A percentile compares a stretch with the other conserved stretches of the same genome.
Conservation (phyloP, 2,329 filamentous ascomycete genomes). For the Graphiopsis chlorocephala region DNA sequence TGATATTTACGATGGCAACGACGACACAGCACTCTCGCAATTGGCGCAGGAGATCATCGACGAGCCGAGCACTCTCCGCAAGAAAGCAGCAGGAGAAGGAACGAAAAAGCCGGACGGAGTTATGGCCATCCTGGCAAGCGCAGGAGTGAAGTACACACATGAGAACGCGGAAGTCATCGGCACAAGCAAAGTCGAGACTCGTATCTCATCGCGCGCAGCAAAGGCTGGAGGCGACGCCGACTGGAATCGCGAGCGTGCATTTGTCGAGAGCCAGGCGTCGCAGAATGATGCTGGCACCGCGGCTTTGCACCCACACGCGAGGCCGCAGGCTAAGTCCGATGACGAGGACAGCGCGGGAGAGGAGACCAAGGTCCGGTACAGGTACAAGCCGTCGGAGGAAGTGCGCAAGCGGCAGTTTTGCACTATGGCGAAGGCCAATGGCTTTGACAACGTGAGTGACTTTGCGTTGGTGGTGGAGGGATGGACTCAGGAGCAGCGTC, state of each 20-base stretch:
- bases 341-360: slow-evolving; percentile 24
- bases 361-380: slow-evolving; percentile 46
- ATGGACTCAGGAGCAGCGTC: slow-evolving; percentile 80
- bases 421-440: slow-evolving; percentile 78
- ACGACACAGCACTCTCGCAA: slow-evolving; percentile 69
- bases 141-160: slow-evolving; percentile 92
- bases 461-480: slow-evolving; percentile 89
- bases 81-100: slow-evolving; percentile 35
- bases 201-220: slow-evolving; percentile 73
- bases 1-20: slow-evolving; percentile 40
- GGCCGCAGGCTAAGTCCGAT: slow-evolving; percentile 3
- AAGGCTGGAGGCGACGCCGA: slow-evolving; percentile 54
- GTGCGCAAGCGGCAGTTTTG: slow-evolving; percentile 83
- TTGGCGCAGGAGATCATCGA: slow-evolving; percentile 62
- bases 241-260: slow-evolving; percentile 45
- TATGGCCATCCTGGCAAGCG: slow-evolving; percentile 81
- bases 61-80: slow-evolving; percentile 30
- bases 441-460: slow-evolving; percentile 71
- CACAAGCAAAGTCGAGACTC: slow-evolving; percentile 84
- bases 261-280: slow-evolving; percentile 53
- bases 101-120: slow-evolving; percentile 64
- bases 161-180: slow-evolving; percentile 95
- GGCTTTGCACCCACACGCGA: slow-evolving; percentile 29
- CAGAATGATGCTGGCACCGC: slow-evolving; percentile 1
- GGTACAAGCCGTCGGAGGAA: slow-evolving; percentile 70